These are phyloP conservation scores for Ceratobasidium theobromae DNA, from an alignment of 1,284 basidiomycete species.

Conservation along the genomic window DNA sequence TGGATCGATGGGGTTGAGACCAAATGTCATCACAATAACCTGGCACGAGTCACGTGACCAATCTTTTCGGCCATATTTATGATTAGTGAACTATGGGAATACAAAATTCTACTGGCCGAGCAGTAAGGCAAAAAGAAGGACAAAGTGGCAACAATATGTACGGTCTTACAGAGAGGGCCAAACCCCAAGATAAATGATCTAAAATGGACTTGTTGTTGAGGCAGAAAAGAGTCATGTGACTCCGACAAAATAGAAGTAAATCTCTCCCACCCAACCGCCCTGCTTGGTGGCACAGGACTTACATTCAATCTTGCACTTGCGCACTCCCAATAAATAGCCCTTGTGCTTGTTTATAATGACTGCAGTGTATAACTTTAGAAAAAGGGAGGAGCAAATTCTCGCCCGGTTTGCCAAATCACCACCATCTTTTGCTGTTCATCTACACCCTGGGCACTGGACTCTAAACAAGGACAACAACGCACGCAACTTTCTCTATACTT, in stretches of 20 bases:
- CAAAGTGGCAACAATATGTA: too few species aligned
- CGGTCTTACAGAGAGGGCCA: too few species aligned
- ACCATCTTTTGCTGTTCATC: conserved; percentile 72
- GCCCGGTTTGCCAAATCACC: conserved; percentile 56
- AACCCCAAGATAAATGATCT: too few species aligned
- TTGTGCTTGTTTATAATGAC: conserved; percentile 33
- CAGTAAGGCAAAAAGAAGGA: too few species aligned
- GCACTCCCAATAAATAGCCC: conserved; percentile 23
- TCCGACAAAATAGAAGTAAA: not conserved
- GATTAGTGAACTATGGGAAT: too few species aligned
- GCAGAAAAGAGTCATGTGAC: not conserved
- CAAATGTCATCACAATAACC: too few species aligned
- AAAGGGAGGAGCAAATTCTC: conserved; percentile 59
- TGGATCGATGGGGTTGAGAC: too few species aligned
- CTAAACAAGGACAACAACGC: conserved; percentile 53
- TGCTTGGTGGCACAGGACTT: not conserved
- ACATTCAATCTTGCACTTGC: not conserved
- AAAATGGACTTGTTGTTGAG: too few species aligned
- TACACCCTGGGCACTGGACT: conserved; percentile 75
- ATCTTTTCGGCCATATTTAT: too few species aligned
- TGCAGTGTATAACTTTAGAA: conserved; percentile 64
- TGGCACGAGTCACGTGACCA: too few species aligned
- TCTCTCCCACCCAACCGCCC: conserved; percentile 5
- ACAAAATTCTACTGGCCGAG: too few species aligned
- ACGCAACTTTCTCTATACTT: conserved; percentile 11